Percentiles rank a stretch among this genome's conserved stretches.
These are phyloP conservation scores for Pythium periplocum DNA, from an alignment of 352 stramenopile species.

Conservation along the genomic window DNA sequence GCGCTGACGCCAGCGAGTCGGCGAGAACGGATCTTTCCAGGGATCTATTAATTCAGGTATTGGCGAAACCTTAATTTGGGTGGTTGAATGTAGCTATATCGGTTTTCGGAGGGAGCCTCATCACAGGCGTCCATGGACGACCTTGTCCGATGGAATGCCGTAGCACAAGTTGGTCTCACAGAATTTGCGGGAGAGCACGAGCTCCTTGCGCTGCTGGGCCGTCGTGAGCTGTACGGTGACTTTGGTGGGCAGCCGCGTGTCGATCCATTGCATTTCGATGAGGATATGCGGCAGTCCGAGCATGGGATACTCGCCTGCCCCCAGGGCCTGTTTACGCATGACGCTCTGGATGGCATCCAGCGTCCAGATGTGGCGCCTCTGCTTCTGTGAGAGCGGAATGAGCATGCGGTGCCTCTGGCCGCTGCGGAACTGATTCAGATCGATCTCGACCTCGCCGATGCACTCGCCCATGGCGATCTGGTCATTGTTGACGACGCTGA, in stretches of 20 bases:
- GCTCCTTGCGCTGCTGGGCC: constrained; percentile 3
- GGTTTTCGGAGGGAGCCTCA: no score
- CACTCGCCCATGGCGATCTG: constrained; percentile 42
- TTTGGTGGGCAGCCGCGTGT: constrained; percentile 47
- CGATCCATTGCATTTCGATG: constrained; percentile 57
- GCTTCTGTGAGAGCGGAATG: constrained; percentile 40
- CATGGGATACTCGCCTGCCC: constrained; percentile 32
- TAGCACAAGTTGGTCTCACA: constrained; percentile 23
- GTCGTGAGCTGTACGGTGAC: constrained; percentile 29
- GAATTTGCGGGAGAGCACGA: constrained; percentile 21
- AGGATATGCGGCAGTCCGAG: constrained; percentile 41
- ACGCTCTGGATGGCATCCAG: constrained; percentile 38
- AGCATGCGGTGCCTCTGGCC: constrained; percentile 29
- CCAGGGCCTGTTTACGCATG: constrained; percentile 38
- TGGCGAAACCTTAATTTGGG: no score
- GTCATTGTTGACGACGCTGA: constrained; percentile 55
- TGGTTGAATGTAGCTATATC: no score
- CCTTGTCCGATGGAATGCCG: constrained; percentile 9
- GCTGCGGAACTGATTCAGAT: constrained; percentile 33
- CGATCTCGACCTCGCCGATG: constrained; percentile 45
- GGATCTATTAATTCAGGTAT: no score
- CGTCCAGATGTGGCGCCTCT: constrained; percentile 31
- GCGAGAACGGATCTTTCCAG: no score
- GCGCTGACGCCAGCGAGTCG: no score
- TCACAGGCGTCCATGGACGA: constrained; percentile 4